Base-by-base conservation (phyloP, 2,329 filamentous ascomycete species). In the Nemania sp. region DNA sequence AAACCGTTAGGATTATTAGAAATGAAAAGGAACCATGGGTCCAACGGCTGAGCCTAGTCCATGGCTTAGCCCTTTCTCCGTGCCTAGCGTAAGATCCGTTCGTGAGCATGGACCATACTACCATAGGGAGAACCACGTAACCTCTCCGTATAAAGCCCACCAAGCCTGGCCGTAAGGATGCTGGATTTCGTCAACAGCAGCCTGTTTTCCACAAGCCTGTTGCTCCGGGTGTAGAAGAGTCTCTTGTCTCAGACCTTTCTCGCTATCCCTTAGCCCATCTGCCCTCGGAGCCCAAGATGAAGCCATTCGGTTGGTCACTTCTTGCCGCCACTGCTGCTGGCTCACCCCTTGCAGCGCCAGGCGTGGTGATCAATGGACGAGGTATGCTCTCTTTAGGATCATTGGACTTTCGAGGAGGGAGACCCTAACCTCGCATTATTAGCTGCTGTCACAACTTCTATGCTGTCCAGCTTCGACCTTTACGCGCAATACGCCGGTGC, bases 401-500 rank as follows among this genome's bases (percentile, higher is more conserved):
- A 35, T 15, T 13, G 8, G 8, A 3, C 13, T 7, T 41, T 11
- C 38, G 24, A 11, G 27, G 8, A 4, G 47, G 38, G 60, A 32
- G 8, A 32, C 5, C 29, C 67, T 67, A 70, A 70, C 22, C 49
- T 67, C 3, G 73, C 82, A 56, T 78, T 79, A 6, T 41, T 70
- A 2, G 66, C 59, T 26, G 5, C 60, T 15, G 10, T 74, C 10
- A 75, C 83, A 35, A 74, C 84, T 15, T 69, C 72, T 66, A 62
- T 51, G 64, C 10, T 67, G 20, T 1, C 32, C 10, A 80, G 79
- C 64, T 79, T 88, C 69, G 73, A 80, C 58, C 84, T 85, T 73
- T 88, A 82, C 71, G 79, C 82, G 32, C 82, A 89, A 76, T 87
- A 87, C 71, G 78, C 86, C 3, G 82, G 79, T 1, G 84, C 86